phyloP scores from a whole-genome alignment of 2,329 filamentous ascomycete species.

The Calonectria henricotiae region DNA sequence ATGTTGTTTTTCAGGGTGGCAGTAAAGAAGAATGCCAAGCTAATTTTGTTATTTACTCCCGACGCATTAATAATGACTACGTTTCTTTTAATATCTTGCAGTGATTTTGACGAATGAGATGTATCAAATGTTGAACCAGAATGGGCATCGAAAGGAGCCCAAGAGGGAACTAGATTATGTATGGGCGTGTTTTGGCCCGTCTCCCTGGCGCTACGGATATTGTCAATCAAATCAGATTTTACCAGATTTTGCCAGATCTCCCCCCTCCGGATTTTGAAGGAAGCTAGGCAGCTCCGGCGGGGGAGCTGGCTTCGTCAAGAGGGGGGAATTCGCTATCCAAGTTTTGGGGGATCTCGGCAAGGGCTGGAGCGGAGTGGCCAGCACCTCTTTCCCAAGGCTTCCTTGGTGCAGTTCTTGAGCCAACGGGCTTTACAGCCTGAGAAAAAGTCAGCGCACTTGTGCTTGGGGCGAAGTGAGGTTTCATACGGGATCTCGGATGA shows the following conservation, averaged over 20 bases:
- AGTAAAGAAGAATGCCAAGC: conserved; percentile 21
- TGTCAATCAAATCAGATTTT: conserved; percentile 22
- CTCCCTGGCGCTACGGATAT: conserved; percentile 39
- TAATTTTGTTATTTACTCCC: conserved; percentile 44
- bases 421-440: conserved; percentile 67
- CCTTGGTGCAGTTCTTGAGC: conserved; percentile 64
- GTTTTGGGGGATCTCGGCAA: conserved; percentile 47
- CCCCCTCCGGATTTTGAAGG: not conserved
- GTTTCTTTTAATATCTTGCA: conserved; percentile 40
- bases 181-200: not conserved
- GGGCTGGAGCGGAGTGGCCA: conserved; percentile 37
- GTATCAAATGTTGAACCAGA: not conserved
- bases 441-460: conserved; percentile 31
- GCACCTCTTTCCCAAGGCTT: conserved; percentile 86
- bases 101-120: not conserved
- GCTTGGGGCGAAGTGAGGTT: conserved; percentile 5
- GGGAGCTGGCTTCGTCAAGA: conserved; percentile 41
- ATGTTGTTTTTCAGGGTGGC: conserved; percentile 46
- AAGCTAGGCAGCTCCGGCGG: conserved; percentile 23
- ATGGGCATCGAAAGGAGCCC: not conserved
- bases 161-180: conserved; percentile 3
- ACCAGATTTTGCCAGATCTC: not conserved
- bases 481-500: conserved; percentile 80
- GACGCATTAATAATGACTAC: conserved; percentile 48
- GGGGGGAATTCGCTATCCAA: conserved; percentile 60